Percentiles rank a stretch among this genome's conserved stretches.
These are phyloP conservation scores for Canna indica DNA, from an alignment of 176 grass and related monocot genomes.

Conservation along the genomic window DNA sequence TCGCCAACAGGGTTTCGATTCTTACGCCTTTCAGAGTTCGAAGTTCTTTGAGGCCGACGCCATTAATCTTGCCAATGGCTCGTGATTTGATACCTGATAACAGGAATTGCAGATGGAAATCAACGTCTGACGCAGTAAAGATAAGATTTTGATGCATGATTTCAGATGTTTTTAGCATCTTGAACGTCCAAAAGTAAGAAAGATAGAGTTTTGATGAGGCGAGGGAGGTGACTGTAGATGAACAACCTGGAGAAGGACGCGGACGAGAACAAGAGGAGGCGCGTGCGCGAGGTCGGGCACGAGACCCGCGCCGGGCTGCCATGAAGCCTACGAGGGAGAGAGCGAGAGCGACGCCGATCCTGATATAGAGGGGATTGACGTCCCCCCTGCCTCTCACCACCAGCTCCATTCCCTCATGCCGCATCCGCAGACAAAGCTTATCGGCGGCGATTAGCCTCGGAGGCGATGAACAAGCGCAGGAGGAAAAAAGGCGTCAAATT, in stretches of 20 bases:
- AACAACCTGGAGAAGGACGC: not conserved
- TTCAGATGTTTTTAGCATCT: constrained; percentile 16
- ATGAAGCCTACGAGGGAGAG: constrained; percentile 58
- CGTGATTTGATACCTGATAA: constrained; percentile 22
- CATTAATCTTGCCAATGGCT: constrained; percentile 17
- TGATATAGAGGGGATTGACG: constrained; percentile 41
- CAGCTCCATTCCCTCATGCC: not conserved
- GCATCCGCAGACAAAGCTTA: not conserved
- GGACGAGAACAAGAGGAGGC: not conserved
- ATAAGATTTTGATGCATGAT: not conserved
- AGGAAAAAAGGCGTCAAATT: not conserved
- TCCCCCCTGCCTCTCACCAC: constrained; percentile 1
- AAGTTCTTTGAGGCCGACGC: constrained; percentile 50
- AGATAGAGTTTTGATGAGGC: not conserved
- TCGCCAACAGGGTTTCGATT: not conserved
- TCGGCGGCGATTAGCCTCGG: not conserved
- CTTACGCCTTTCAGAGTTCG: constrained; percentile 54
- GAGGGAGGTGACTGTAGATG: not conserved
- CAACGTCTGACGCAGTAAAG: constrained; percentile 3
- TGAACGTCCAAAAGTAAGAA: constrained; percentile 4
- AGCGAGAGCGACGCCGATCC: constrained; percentile 41
- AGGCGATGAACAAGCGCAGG: not conserved
- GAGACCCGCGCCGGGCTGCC: constrained; percentile 10
- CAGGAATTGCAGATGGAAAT: not conserved
- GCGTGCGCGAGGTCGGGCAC: not conserved